Evolutionary conservation across 495 filamentous ascomycete species (phyloP), one percentile per base, ranked within the genome.

Genomic region (Penicillium samsonianum): DNA sequence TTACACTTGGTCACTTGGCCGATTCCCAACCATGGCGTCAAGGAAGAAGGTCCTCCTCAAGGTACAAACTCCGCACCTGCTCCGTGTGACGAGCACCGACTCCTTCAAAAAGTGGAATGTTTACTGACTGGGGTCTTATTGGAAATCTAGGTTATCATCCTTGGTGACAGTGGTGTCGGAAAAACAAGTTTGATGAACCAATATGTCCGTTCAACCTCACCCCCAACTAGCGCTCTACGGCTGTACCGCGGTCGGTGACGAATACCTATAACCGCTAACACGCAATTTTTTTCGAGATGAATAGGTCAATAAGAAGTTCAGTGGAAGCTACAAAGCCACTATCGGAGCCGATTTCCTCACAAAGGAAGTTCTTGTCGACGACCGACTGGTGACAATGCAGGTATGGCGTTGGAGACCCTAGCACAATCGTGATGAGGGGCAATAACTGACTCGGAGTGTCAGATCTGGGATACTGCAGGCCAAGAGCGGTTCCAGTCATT

Each of bases 101-200:
- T 35, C 47, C 10, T 28, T 10, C 2, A 31, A 20, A 12, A 30
- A 7, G 4, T 3, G 17, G 28, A 3, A 19, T 31, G 42, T 40
- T 37, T 40, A 41, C 64, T 66, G 46, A 59, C 55, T 42, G 35
- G 7, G 1, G 17, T 23, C 17, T 45, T 35, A 41, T 45, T 23
- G 26, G n/a, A 10, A 55, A 16, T 20, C 5, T 62, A 97, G 93
- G 92, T 98, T 60, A 98, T 98, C 64, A 98, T 99, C 71, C 84
- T 99, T 57, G 94, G 94, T 62, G 94, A 98, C 71, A 96, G 92
- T 74, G 94, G 94, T 70, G 94, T 99, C 44, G 94, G 94, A 61
- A 99, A 99, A 82, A 99, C 95, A 50, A 96, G 91, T 75, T 86
- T 99, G 82, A 98, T 99, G 94, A 99, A 98, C 78, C 94, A 99